phyloP scores from a whole-genome alignment of 495 filamentous ascomycete genomes.

The Xylaria palmicola region DNA sequence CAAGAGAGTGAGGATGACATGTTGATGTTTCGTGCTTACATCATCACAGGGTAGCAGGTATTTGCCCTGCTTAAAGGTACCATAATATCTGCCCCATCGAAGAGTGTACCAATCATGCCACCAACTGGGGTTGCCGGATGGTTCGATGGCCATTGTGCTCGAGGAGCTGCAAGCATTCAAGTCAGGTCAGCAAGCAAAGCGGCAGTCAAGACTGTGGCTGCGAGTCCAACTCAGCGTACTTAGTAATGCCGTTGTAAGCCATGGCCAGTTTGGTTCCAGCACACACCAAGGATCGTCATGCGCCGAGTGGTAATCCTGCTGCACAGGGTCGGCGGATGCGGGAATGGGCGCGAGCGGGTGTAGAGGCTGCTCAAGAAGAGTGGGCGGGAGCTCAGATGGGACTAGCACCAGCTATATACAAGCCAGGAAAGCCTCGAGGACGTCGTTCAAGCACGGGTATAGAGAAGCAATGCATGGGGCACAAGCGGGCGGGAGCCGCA shows the following conservation, averaged over 20 bases:
- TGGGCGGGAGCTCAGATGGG: background rate
- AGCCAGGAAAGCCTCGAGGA: conserved; percentile 9
- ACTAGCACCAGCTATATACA: background rate
- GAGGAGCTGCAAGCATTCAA: background rate
- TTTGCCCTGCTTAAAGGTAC: conserved; percentile 13
- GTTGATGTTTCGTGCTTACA: conserved; percentile 3
- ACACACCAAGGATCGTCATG: background rate
- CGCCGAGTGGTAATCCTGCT: background rate
- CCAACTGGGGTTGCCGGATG: conserved; percentile 4
- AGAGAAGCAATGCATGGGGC: conserved; percentile 15
- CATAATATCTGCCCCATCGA: conserved; percentile 13
- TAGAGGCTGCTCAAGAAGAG: background rate
- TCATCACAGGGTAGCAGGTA: conserved; percentile 19
- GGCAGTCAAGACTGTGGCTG: background rate
- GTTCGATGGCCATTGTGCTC: conserved; percentile 10
- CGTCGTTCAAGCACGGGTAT: conserved; percentile 6
- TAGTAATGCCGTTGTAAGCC: conserved; percentile 11
- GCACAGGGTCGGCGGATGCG: background rate
- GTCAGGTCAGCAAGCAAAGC: background rate
- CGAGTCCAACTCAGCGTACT: conserved; percentile 10
- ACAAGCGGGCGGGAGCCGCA: conserved; percentile 9
- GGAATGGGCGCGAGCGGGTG: background rate
- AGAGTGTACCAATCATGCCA: conserved; percentile 15
- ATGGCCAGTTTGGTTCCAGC: background rate
- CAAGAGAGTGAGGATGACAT: background rate